Conservation (phyloP, 768 basidiomycete species). For the Sarcodon sp. region DNA sequence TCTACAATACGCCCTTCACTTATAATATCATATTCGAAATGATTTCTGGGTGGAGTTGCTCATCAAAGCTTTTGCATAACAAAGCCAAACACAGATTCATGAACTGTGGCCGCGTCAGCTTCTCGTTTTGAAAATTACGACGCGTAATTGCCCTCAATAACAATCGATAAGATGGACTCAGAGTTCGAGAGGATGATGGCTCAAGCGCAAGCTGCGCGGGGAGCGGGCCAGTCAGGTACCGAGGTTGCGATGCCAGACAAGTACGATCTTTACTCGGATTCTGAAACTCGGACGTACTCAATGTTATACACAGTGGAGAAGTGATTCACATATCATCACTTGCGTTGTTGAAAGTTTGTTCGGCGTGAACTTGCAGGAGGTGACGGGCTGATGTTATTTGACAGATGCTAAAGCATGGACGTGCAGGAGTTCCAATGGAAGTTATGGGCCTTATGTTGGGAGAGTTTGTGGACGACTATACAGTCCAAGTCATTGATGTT, state of each 20-base stretch:
- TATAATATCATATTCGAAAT: background rate
- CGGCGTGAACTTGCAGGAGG: background rate
- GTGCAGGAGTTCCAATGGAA: constrained; percentile 98
- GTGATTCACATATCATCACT: constrained; percentile 96
- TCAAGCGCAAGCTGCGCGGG: constrained; percentile 23
- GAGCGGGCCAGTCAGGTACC: constrained; percentile 15
- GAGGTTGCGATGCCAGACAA: constrained; percentile 64
- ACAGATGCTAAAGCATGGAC: constrained; percentile 98
- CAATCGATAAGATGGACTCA: constrained; percentile 25
- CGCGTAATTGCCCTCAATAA: too few species aligned
- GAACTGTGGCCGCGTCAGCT: constrained; percentile 25
- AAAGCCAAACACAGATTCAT: background rate
- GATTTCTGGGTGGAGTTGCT: background rate
- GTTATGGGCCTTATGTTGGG: constrained; percentile 98
- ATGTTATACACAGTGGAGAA: constrained; percentile 51
- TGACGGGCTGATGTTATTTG: background rate
- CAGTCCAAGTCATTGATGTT: constrained; percentile 88
- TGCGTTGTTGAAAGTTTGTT: constrained; percentile 85
- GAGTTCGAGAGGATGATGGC: constrained; percentile 37
- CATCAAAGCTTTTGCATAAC: background rate
- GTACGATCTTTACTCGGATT: constrained; percentile 23
- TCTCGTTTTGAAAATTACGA: too few species aligned
- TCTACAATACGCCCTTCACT: background rate
- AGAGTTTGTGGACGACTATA: constrained; percentile 97
- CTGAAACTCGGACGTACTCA: constrained; percentile 3